Conservation (phyloP, 208 protist species). For the Endotrypanum monterogeii region DNA sequence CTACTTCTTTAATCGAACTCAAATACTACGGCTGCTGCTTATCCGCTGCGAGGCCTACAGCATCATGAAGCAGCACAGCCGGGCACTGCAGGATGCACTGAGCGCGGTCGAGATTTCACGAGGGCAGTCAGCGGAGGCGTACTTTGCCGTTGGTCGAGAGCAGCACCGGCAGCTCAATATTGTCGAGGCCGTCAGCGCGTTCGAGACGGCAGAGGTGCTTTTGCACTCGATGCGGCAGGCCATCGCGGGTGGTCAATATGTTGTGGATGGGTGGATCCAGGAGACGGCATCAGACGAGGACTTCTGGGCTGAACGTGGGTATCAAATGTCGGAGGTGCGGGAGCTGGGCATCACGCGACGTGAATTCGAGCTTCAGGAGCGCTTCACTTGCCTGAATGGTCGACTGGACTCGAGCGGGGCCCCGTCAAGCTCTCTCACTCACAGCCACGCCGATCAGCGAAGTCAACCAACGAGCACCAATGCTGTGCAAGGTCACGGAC, state of each 20-base stretch:
- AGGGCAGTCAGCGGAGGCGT: slow-evolving; percentile 61
- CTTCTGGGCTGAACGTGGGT: slow-evolving; percentile 77
- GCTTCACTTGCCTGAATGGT: neutral
- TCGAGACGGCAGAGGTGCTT: slow-evolving; percentile 63
- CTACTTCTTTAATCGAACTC: slow-evolving; percentile 50
- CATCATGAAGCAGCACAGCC: slow-evolving; percentile 52
- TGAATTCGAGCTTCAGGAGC: slow-evolving; percentile 56
- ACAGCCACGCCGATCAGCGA: neutral
- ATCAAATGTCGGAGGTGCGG: slow-evolving; percentile 48
- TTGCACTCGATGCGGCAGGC: slow-evolving; percentile 42
- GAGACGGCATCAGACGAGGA: slow-evolving; percentile 46
- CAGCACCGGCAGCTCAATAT: slow-evolving; percentile 59
- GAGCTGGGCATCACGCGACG: slow-evolving; percentile 38
- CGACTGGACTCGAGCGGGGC: slow-evolving; percentile 7
- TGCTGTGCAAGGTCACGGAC: neutral
- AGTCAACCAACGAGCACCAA: neutral
- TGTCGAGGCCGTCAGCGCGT: slow-evolving; percentile 49
- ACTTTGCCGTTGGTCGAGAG: slow-evolving; percentile 70
- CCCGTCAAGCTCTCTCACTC: slow-evolving; percentile 7
- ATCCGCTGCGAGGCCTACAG: slow-evolving; percentile 72
- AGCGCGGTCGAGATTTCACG: slow-evolving; percentile 50
- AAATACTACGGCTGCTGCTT: slow-evolving; percentile 67
- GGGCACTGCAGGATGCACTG: slow-evolving; percentile 62
- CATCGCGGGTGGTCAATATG: slow-evolving; percentile 17
- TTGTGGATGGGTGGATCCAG: slow-evolving; percentile 34